Evolutionary conservation across 257 asterid genomes (phyloP), one percentile per base, ranked within the genome.

Genomic region (Solanum pimpinellifolium): DNA sequence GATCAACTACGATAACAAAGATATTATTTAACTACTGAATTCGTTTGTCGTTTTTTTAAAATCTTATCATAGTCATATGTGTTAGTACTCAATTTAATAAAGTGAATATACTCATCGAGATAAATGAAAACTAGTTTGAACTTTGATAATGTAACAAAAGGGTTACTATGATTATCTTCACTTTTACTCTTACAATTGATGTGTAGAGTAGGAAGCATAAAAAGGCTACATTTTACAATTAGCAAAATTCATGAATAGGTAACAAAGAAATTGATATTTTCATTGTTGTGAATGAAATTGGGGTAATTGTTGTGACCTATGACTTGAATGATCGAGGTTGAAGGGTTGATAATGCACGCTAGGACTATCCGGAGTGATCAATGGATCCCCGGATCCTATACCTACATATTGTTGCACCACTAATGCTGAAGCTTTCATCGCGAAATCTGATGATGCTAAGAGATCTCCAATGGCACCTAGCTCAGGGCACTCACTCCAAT

Each of bases 401-500:
- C 98, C 97, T n/a, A 91, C 91, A 52, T 96, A 95, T 81, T 97
- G 99, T 77, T 97, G 99, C 89, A 97, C 93, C 29, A 97, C 98
- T 52, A 97, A 87, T 18, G 96, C 99, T 20, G 99, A 96, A 85
- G 87, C 95, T 2, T 94, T 91, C 35, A 97, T 93, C 1, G 93
- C 95, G 33, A 96, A 97, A 87, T 97, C 99, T 29, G 98, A 92
- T 5, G 99, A 96, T 3, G 99, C 98, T 68, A 97, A 56, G 25
- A 97, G 35, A 89, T 97, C 99, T 5, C 99, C 99, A 6, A 97
- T 96, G 14, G 98, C 94, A 1, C 99, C 99, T 0, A 97, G 95
- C 90, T 96, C 99, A 0, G 98, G 99, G 83, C 99, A 97, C 86
- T 97, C 99, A 18, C 99, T 96, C 99, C 99, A 97, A 68, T 94